These are phyloP conservation scores for Amaranthus tricolor DNA, from an alignment of 179 eudicot genomes.

Conservation along the genomic window DNA sequence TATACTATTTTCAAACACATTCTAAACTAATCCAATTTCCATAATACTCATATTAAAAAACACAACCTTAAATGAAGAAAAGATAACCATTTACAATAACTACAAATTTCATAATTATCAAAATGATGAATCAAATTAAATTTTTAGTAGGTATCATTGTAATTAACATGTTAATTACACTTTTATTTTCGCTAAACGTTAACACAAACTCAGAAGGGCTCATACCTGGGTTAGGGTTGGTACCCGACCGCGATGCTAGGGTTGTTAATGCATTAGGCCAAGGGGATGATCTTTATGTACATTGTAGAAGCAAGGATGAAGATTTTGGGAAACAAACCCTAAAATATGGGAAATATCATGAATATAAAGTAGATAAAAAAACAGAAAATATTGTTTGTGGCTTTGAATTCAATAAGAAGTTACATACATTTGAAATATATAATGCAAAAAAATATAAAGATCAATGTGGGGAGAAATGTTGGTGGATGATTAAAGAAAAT, in stretches of 20 bases:
- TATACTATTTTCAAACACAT: slow-evolving; percentile 6
- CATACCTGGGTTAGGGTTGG: not conserved
- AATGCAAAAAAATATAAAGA: slow-evolving; percentile 13
- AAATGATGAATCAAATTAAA: slow-evolving; percentile 15
- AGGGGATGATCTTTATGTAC: slow-evolving; percentile 3
- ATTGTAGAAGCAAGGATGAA: slow-evolving; percentile 18
- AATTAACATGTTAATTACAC: not conserved
- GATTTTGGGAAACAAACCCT: slow-evolving; percentile 15
- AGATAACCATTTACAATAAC: not conserved
- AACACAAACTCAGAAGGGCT: not conserved
- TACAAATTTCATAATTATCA: not conserved
- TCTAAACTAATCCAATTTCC: not conserved
- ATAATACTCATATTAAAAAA: not conserved
- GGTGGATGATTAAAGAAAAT: slow-evolving; percentile 25
- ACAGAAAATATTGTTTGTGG: slow-evolving; percentile 12
- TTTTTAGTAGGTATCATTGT: not conserved
- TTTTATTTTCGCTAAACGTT: not conserved
- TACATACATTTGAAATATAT: slow-evolving; percentile 12
- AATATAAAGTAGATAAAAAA: slow-evolving; percentile 13
- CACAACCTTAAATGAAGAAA: not conserved
- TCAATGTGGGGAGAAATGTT: slow-evolving; percentile 21
- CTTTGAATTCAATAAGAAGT: slow-evolving; percentile 5
- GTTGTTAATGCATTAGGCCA: slow-evolving; percentile 12
- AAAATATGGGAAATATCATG: slow-evolving; percentile 11
- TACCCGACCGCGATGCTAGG: slow-evolving; percentile 5